Percentiles rank a stretch among this genome's conserved stretches.
phyloP scores from a whole-genome alignment of 2,329 filamentous ascomycete genomes.

The Hortaea sp. region DNA sequence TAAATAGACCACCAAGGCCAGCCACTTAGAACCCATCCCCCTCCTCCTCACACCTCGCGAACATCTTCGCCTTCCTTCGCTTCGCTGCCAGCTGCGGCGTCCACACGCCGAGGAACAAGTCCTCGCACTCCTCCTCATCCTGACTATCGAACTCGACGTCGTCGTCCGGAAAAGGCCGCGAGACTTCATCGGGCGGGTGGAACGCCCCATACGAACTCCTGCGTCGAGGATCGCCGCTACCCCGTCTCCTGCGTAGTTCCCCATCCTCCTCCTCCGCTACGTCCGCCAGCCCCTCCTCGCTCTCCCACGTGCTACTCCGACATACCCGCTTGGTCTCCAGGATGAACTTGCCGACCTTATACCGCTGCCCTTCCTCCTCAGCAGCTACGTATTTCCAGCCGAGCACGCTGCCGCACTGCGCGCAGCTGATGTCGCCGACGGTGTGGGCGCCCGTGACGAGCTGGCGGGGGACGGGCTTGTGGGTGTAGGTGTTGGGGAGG shows the following conservation, averaged over 20 bases:
- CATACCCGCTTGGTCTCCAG: conserved; percentile 50
- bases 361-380: conserved; percentile 50
- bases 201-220: no score
- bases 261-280: conserved; percentile 22
- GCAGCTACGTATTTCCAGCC: conserved; percentile 58
- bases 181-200: no score
- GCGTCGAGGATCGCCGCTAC: no score
- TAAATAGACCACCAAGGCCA: no score
- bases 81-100: conserved; percentile 43
- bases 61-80: conserved; percentile 29
- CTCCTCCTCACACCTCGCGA: conserved; percentile 6
- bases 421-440: conserved; percentile 50
- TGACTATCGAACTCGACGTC: conserved; percentile 51
- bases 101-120: conserved; percentile 54
- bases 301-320: conserved; percentile 44
- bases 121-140: conserved; percentile 58
- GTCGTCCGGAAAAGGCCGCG: conserved; percentile 4
- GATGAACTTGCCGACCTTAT: conserved; percentile 60
- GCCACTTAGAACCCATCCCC: neutral
- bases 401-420: conserved; percentile 45
- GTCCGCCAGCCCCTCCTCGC: conserved; percentile 11
- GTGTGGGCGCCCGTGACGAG: conserved; percentile 55
- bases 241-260: conserved; percentile 44
- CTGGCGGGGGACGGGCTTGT: conserved; percentile 47
- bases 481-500: conserved; percentile 50